A percentile compares a stretch with the other conserved stretches of the same genome.
Conservation (phyloP, 202 grass and related monocot genomes). For the Carex arenaria region DNA sequence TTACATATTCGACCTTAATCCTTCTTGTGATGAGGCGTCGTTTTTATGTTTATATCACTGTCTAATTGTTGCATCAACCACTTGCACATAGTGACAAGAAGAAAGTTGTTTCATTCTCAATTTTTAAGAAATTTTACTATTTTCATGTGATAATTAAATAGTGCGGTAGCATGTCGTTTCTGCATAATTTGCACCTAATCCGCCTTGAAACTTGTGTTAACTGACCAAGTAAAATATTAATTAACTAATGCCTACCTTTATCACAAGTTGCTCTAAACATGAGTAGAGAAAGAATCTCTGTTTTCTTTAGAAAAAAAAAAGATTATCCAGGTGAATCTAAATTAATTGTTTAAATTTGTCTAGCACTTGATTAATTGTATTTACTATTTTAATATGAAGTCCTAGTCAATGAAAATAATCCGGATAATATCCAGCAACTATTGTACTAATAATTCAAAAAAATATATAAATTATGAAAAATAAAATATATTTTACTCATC, state of each 20-base stretch:
- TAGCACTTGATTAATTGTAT: too few relatives aligned
- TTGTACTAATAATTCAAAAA: too few relatives aligned
- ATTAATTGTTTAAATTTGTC: too few relatives aligned
- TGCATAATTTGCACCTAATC: neutral
- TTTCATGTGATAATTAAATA: neutral
- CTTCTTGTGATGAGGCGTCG: neutral
- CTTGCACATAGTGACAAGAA: neutral
- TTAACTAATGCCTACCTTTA: neutral
- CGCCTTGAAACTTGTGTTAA: conserved; percentile 1
- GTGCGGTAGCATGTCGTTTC: neutral
- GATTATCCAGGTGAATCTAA: neutral
- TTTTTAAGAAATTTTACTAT: neutral
- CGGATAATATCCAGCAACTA: too few relatives aligned
- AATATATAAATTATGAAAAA: neutral
- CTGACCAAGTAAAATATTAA: conserved; percentile 2
- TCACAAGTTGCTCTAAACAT: conserved; percentile 8
- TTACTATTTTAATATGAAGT: too few relatives aligned
- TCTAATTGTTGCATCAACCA: neutral
- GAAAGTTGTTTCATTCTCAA: neutral
- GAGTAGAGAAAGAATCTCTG: neutral
- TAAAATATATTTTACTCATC: neutral
- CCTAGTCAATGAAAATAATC: too few relatives aligned
- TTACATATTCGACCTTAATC: too few relatives aligned
- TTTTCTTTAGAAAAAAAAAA: neutral
- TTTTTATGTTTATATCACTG: neutral